These are phyloP conservation scores for Penicillium nucicola DNA, from an alignment of 495 filamentous ascomycete genomes.

Conservation along the genomic window DNA sequence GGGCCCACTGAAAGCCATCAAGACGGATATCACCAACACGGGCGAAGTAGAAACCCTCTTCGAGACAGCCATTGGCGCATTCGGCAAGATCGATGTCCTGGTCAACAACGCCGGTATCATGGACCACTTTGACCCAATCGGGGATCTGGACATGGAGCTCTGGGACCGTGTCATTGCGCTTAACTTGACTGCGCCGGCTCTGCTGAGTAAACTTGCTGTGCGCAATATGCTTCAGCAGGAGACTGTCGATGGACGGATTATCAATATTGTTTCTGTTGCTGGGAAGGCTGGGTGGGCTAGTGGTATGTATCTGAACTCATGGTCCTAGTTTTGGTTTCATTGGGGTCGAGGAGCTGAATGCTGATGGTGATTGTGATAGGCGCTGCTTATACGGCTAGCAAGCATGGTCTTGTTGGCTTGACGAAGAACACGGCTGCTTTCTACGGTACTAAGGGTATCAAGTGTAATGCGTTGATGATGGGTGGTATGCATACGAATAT, in stretches of 20 bases:
- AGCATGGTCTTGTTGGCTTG: slow-evolving; percentile 47
- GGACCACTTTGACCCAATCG: slow-evolving; percentile 55
- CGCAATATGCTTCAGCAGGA: slow-evolving; percentile 36
- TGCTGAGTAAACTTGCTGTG: slow-evolving; percentile 52
- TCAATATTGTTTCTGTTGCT: slow-evolving; percentile 39
- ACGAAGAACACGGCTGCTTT: slow-evolving; percentile 62
- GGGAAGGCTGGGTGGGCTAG: slow-evolving; percentile 30
- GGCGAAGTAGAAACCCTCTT: slow-evolving; percentile 36
- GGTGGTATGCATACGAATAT: slow-evolving; percentile 60
- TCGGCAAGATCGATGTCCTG: slow-evolving; percentile 36
- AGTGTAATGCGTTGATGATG: slow-evolving; percentile 52
- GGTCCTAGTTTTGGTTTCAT: no score
- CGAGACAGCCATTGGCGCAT: slow-evolving; percentile 24
- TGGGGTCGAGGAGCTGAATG: no score
- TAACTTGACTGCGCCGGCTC: slow-evolving; percentile 58
- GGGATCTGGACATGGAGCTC: slow-evolving; percentile 42
- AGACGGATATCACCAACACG: slow-evolving; percentile 39
- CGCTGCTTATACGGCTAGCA: slow-evolving; percentile 48
- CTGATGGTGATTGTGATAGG: slow-evolving; percentile 33
- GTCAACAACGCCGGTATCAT: slow-evolving; percentile 52
- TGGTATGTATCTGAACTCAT: slow-evolving; percentile 32
- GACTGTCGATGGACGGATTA: slow-evolving; percentile 28
- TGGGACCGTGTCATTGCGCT: slow-evolving; percentile 59
- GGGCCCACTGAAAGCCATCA: slow-evolving; percentile 32
- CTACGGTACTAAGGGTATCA: slow-evolving; percentile 57